Conservation (phyloP, 345 rosid species). For the Brassica rapa region DNA sequence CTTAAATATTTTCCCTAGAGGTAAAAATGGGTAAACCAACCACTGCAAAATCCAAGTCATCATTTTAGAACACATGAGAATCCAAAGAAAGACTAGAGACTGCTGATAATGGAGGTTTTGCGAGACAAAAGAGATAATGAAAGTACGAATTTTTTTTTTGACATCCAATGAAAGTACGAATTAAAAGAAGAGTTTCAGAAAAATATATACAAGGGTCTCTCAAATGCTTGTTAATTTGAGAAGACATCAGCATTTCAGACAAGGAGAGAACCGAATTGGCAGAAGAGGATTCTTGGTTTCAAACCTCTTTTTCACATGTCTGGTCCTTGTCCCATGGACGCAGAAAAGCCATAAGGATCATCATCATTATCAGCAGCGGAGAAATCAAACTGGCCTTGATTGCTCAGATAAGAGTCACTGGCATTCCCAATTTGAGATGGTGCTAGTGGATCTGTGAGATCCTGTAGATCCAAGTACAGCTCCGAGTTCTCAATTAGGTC, state of each 20-base stretch:
- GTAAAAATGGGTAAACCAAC: not conserved
- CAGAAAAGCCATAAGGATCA: conserved; percentile 11
- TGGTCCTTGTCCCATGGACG: conserved; percentile 19
- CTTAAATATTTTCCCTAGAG: not conserved
- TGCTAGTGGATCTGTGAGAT: conserved; percentile 31
- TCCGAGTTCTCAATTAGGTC: conserved; percentile 36
- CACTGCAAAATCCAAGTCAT: not conserved
- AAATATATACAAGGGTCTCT: conserved; percentile 2
- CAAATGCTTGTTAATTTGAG: not conserved
- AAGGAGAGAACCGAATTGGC: not conserved
- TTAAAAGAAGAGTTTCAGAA: not conserved
- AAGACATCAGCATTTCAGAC: not conserved
- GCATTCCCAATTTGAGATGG: conserved; percentile 13
- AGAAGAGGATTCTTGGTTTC: not conserved
- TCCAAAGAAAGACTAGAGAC: not conserved
- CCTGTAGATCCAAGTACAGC: conserved; percentile 34
- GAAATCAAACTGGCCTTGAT: conserved; percentile 26
- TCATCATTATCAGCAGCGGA: conserved; percentile 19
- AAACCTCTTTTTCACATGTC: not conserved
- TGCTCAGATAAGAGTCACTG: not conserved
- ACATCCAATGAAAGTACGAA: not conserved
- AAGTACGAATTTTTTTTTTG: not conserved
- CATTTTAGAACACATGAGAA: not conserved
- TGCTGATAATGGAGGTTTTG: not conserved
- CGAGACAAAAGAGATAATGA: not conserved